These are phyloP conservation scores for Delitschia confertaspora DNA, from an alignment of 495 filamentous ascomycete genomes.

Conservation along the genomic window DNA sequence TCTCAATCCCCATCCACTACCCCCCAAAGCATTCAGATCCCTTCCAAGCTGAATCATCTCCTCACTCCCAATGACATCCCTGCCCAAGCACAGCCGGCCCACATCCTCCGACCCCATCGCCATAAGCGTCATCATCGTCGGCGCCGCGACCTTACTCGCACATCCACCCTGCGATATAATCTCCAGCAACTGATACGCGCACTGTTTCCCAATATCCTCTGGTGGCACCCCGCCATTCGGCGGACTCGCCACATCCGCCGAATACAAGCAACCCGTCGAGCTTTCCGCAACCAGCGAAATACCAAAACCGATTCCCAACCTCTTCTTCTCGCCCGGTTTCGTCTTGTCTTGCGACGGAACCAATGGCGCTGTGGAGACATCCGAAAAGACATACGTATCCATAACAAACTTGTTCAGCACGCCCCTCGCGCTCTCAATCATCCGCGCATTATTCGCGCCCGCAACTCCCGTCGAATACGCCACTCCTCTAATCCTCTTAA, in stretches of 20 bases:
- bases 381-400: slow-evolving; percentile 80
- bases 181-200: slow-evolving; percentile 84
- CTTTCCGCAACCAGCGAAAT: slow-evolving; percentile 85
- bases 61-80: slow-evolving; percentile 70
- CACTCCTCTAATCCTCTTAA: slow-evolving; percentile 84
- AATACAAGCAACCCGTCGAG: slow-evolving; percentile 72
- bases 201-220: slow-evolving; percentile 81
- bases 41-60: slow-evolving; percentile 68
- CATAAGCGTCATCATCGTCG: slow-evolving; percentile 78
- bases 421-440: slow-evolving; percentile 85
- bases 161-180: slow-evolving; percentile 73
- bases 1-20: slow-evolving; percentile 77
- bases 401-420: slow-evolving; percentile 75
- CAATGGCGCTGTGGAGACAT: slow-evolving; percentile 63
- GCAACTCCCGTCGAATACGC: slow-evolving; percentile 86
- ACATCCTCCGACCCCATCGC: slow-evolving; percentile 82
- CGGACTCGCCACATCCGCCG: slow-evolving; percentile 77
- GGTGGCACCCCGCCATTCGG: slow-evolving; percentile 71
- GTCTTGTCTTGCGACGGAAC: slow-evolving; percentile 53
- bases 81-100: slow-evolving; percentile 55
- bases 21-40: slow-evolving; percentile 77
- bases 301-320: slow-evolving; percentile 79
- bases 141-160: slow-evolving; percentile 57
- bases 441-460: slow-evolving; percentile 83
- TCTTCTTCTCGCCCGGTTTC: slow-evolving; percentile 53